These are phyloP conservation scores for Euphorbia schlechtendalii DNA, from an alignment of 441 rosid species.

Conservation along the genomic window DNA sequence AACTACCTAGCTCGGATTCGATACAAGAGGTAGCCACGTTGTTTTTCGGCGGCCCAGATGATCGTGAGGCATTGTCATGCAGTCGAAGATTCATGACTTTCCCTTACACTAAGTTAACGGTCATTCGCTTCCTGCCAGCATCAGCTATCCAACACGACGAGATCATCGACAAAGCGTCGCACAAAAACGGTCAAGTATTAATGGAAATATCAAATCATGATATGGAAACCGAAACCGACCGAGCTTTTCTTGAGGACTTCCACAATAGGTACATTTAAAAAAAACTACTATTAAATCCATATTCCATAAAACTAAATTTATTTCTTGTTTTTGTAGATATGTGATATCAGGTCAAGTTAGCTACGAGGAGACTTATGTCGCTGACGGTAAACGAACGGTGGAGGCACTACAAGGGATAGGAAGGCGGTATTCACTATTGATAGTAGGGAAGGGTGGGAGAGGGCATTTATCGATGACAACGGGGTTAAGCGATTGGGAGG, in stretches of 20 bases:
- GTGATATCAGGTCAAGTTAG: constrained; percentile 50
- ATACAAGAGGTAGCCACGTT: constrained; percentile 54
- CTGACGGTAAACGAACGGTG: constrained; percentile 39
- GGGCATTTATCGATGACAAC: constrained; percentile 43
- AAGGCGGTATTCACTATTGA: constrained; percentile 50
- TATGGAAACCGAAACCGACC: constrained; percentile 37
- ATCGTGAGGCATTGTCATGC: constrained; percentile 83
- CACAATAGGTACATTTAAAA: constrained; percentile 34
- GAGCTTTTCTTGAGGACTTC: constrained; percentile 47
- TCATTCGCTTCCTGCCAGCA: constrained; percentile 44
- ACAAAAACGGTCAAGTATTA: constrained; percentile 31
- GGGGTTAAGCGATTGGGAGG: constrained; percentile 79
- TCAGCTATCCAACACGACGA: constrained; percentile 15
- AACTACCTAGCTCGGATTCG: constrained; percentile 39
- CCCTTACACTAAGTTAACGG: constrained; percentile 42
- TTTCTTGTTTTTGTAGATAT: constrained; percentile 26
- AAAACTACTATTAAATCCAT: not conserved
- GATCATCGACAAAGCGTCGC: constrained; percentile 16
- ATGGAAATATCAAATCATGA: constrained; percentile 41
- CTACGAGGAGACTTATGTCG: constrained; percentile 51
- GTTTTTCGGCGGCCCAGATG: constrained; percentile 86
- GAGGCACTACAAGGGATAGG: constrained; percentile 40
- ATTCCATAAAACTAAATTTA: not conserved
- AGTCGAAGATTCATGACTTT: constrained; percentile 46
- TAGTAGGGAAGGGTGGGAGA: constrained; percentile 64